Conservation (phyloP, 495 filamentous ascomycete genomes). For the Hyaloscypha finlandica region DNA sequence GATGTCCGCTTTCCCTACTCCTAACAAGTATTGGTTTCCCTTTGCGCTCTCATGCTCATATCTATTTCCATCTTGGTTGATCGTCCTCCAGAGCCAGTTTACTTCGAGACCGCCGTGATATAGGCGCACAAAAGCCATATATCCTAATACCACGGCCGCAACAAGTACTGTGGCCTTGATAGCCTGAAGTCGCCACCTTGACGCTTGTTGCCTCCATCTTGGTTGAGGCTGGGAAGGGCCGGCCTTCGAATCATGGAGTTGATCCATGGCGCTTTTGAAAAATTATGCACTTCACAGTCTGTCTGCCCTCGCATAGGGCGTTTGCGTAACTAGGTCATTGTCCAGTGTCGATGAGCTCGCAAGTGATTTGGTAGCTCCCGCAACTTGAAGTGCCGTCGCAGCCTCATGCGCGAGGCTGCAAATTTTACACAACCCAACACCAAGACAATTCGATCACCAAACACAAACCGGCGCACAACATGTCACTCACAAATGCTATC, state of each 20-base stretch:
- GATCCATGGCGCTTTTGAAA: conserved; percentile 14
- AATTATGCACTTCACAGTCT: neutral
- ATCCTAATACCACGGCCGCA: conserved; percentile 3
- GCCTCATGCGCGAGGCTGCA: conserved; percentile 21
- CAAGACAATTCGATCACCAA: neutral
- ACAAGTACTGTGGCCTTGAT: neutral
- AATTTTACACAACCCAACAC: neutral
- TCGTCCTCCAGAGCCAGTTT: conserved; percentile 1
- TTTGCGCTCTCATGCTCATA: conserved; percentile 5
- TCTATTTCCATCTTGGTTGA: conserved; percentile 10
- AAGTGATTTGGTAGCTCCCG: neutral
- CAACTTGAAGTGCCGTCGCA: neutral
- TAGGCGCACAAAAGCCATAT: conserved; percentile 1
- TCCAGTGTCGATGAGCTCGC: neutral
- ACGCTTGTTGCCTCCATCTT: neutral
- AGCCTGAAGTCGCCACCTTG: neutral
- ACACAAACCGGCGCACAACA: neutral
- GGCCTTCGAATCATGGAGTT: conserved; percentile 15
- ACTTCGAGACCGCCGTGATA: neutral
- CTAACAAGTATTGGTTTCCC: conserved; percentile 70
- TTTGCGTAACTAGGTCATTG: conserved; percentile 1
- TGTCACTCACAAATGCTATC: conserved; percentile 28
- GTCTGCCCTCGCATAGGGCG: neutral
- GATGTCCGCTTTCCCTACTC: conserved; percentile 92
- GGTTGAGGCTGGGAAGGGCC: conserved; percentile 18